Evolutionary conservation across 2,329 filamentous ascomycete species (phyloP).

Genomic region (Aspergillus viridinutans): DNA sequence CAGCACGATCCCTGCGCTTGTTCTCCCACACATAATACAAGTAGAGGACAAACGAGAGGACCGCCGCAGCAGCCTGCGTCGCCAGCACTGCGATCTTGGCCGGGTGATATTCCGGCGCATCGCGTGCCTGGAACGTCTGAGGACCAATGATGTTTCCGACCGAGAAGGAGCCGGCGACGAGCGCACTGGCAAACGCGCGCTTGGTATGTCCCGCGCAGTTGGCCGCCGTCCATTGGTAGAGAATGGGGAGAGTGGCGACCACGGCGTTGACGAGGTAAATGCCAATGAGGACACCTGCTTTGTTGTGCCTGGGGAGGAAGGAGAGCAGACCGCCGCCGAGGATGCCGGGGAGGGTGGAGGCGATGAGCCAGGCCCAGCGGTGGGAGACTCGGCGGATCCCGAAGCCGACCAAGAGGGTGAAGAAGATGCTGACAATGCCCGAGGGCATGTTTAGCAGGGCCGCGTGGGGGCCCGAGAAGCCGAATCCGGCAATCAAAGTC

Average conservation of each 20-base stretch:
- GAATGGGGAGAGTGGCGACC: conserved; percentile 41
- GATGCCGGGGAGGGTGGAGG: conserved; percentile 46
- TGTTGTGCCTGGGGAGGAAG: conserved; percentile 36
- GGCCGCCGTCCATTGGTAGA: conserved; percentile 46
- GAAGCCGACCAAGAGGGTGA: conserved; percentile 39
- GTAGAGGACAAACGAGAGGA: conserved; percentile 26
- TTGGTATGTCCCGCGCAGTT: conserved; percentile 51
- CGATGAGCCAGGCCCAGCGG: conserved; percentile 41
- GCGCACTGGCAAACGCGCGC: conserved; percentile 45
- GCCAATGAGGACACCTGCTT: conserved; percentile 41
- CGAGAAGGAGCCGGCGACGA: conserved; percentile 43
- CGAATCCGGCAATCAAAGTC: conserved; percentile 41
- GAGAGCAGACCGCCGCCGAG: conserved; percentile 40
- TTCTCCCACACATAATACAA: conserved; percentile 31
- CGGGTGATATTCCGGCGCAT: conserved; percentile 42
- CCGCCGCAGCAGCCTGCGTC: conserved; percentile 29
- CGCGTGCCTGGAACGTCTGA: conserved; percentile 41
- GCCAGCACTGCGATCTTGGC: conserved; percentile 42
- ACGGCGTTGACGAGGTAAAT: conserved; percentile 45
- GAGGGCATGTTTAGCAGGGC: conserved; percentile 44
- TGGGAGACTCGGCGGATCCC: conserved; percentile 38
- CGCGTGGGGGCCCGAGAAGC: conserved; percentile 41
- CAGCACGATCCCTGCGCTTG: conserved; percentile 18
- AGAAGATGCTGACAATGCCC: conserved; percentile 40
- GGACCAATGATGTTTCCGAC: conserved; percentile 46